Evolutionary conservation across 331 rosid species (phyloP).

Genomic region (Malus hybrid): DNA sequence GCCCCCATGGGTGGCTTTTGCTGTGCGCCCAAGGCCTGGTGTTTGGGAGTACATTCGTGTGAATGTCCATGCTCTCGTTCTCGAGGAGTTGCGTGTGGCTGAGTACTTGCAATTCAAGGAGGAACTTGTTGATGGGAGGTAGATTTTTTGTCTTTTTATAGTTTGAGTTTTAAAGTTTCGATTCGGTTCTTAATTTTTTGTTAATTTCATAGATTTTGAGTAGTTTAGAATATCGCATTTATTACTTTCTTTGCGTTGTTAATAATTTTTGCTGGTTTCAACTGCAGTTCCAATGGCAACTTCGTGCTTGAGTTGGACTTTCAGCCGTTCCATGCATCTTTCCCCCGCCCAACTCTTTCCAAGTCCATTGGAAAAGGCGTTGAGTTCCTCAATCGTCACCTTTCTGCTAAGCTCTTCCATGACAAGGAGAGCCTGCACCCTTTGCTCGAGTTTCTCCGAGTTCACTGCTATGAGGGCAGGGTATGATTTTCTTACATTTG

Average conservation of each 20-base stretch:
- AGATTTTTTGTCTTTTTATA: background rate
- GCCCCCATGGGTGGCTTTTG: constrained; percentile 97
- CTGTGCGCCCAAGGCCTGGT: constrained; percentile 98
- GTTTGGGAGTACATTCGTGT: constrained; percentile 94
- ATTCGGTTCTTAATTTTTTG: background rate
- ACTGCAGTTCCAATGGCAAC: constrained; percentile 65
- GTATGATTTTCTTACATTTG: constrained; percentile 10
- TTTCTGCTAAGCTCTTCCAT: constrained; percentile 95
- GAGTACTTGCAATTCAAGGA: constrained; percentile 89
- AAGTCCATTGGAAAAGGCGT: constrained; percentile 97
- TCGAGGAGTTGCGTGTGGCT: constrained; percentile 67
- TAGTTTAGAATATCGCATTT: background rate
- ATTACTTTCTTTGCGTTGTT: background rate
- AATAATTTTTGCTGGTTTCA: background rate
- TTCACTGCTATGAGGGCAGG: constrained; percentile 89
- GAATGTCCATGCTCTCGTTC: constrained; percentile 75
- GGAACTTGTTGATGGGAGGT: constrained; percentile 95
- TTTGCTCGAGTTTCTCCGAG: constrained; percentile 78
- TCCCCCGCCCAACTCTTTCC: constrained; percentile 89
- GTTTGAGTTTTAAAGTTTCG: background rate
- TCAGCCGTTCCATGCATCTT: constrained; percentile 76
- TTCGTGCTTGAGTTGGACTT: constrained; percentile 96
- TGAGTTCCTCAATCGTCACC: constrained; percentile 94
- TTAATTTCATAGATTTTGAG: too few species aligned
- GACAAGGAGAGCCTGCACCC: constrained; percentile 98